A percentile compares a stretch with the other conserved stretches of the same genome.
Conservation (phyloP, 2,329 filamentous ascomycete genomes). For the Xylaria multiplex region DNA sequence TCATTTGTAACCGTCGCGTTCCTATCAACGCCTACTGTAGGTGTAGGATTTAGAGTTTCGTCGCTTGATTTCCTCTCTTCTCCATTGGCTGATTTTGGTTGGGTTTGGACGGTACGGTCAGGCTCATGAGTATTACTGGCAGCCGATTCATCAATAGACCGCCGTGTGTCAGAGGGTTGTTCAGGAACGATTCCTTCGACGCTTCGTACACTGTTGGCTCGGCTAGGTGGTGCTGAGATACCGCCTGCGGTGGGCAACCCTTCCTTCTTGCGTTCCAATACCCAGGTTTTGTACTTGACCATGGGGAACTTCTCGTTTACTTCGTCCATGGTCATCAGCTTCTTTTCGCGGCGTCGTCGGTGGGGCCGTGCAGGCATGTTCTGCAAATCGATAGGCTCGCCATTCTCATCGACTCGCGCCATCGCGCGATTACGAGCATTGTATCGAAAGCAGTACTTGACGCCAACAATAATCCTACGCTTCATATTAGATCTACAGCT, state of each 20-base stretch:
- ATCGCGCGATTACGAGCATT: constrained; percentile 90
- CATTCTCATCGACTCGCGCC: constrained; percentile 76
- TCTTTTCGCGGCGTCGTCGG: constrained; percentile 92
- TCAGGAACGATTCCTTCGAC: constrained; percentile 65
- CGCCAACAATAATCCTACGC: constrained; percentile 95
- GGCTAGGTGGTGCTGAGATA: constrained; percentile 77
- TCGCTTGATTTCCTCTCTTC: constrained; percentile 43
- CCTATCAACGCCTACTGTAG: constrained; percentile 29
- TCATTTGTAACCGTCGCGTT: neutral
- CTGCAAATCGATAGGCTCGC: constrained; percentile 88
- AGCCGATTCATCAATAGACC: constrained; percentile 56
- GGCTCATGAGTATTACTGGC: constrained; percentile 43
- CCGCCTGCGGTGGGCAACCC: constrained; percentile 87
- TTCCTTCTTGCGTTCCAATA: constrained; percentile 81
- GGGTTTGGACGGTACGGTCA: constrained; percentile 5
- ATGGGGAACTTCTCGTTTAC: constrained; percentile 97
- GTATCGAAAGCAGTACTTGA: constrained; percentile 99
- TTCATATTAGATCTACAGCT: constrained; percentile 33
- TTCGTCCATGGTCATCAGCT: constrained; percentile 98
- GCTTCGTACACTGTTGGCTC: constrained; percentile 77
- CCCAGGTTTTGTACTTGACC: constrained; percentile 96
- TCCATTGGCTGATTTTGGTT: constrained; percentile 42
- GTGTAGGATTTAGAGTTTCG: constrained; percentile 42
- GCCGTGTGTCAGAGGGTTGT: constrained; percentile 56
- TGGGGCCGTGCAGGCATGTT: constrained; percentile 83